phyloP scores from a whole-genome alignment of 495 filamentous ascomycete genomes.

The Gamarada debralockiae region DNA sequence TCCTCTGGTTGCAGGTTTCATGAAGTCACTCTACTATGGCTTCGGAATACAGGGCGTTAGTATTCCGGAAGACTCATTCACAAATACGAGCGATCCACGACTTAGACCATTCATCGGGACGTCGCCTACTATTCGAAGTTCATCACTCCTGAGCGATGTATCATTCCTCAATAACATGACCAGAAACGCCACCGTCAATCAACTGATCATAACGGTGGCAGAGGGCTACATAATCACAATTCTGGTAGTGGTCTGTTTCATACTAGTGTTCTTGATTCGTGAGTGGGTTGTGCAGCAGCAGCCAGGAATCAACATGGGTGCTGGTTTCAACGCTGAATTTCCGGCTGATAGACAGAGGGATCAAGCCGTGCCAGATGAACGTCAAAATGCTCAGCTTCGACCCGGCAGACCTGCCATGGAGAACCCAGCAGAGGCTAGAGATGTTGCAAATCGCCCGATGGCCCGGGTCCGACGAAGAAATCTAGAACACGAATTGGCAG shows the following conservation, averaged over 20 bases:
- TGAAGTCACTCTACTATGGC: constrained; percentile 19
- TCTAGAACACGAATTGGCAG: constrained; percentile 8
- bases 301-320: constrained; percentile 65
- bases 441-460: constrained; percentile 14
- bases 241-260: constrained; percentile 85
- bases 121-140: constrained; percentile 3
- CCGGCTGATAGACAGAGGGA: constrained; percentile 40
- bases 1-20: constrained; percentile 33
- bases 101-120: neutral
- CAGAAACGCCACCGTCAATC: constrained; percentile 67
- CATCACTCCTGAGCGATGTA: constrained; percentile 67
- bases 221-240: constrained; percentile 94
- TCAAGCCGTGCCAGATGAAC: constrained; percentile 30
- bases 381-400: neutral
- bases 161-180: constrained; percentile 71
- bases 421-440: neutral
- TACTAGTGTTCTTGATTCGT: constrained; percentile 89
- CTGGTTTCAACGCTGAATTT: constrained; percentile 42
- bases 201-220: constrained; percentile 73
- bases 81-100: constrained; percentile 4
- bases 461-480: constrained; percentile 21
- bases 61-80: constrained; percentile 1
- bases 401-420: neutral
- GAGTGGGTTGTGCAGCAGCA: constrained; percentile 99
- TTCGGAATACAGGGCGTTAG: constrained; percentile 9